A percentile compares a stretch with the other conserved stretches of the same genome.
Conservation (phyloP, 176 grass and related monocot species). For the Ananas comosus region DNA sequence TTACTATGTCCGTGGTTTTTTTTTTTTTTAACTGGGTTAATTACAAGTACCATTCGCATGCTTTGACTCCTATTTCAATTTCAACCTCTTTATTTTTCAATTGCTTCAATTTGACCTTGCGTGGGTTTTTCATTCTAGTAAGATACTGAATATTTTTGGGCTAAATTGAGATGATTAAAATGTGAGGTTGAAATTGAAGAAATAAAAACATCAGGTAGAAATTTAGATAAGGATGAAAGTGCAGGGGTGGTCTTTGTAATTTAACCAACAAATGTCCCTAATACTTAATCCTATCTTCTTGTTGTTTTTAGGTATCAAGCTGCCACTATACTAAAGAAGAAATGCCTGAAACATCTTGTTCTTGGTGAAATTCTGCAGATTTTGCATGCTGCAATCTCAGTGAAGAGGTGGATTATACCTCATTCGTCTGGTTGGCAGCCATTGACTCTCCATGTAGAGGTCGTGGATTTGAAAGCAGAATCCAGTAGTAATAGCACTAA, state of each 20-base stretch:
- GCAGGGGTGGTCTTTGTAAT: not conserved
- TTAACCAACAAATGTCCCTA: not conserved
- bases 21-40: not conserved
- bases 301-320: conserved; percentile 66
- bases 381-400: conserved; percentile 46
- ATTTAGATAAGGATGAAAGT: no score
- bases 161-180: no score
- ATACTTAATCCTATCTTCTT: not conserved
- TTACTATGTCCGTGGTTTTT: not conserved
- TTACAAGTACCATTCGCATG: not conserved
- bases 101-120: no score
- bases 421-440: conserved; percentile 79
- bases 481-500: conserved; percentile 29
- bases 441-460: conserved; percentile 46
- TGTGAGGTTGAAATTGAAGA: no score
- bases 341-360: conserved; percentile 52
- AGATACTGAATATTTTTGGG: not conserved
- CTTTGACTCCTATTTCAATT: conserved; percentile 8
- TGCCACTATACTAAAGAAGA: conserved; percentile 58
- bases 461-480: conserved; percentile 25
- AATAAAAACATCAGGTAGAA: no score
- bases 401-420: conserved; percentile 76
- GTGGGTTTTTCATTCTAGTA: conserved; percentile 1
- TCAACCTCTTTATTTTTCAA: conserved; percentile 3
- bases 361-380: conserved; percentile 87